These are phyloP conservation scores for Termitomyces sp. DNA, from an alignment of 768 basidiomycete species.

Conservation along the genomic window DNA sequence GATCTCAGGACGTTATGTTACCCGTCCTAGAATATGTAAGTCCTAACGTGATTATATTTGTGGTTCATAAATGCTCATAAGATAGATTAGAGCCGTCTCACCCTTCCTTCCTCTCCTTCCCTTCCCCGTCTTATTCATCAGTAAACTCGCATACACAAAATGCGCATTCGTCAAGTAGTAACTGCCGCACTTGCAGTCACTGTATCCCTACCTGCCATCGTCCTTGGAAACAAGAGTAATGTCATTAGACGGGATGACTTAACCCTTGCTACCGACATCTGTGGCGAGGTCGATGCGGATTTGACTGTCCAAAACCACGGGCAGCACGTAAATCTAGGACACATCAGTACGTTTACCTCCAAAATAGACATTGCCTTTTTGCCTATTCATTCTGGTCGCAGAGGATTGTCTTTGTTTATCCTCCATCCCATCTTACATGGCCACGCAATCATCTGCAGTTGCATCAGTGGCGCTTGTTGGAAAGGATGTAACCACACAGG, in stretches of 20 bases:
- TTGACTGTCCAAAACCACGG: constrained; percentile 24
- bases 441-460: constrained; percentile 24
- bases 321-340: constrained; percentile 22
- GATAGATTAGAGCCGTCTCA: background rate
- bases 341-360: constrained; percentile 20
- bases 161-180: background rate
- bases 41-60: background rate
- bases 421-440: constrained; percentile 27
- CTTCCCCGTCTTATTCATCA: background rate
- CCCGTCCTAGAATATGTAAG: background rate
- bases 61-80: background rate
- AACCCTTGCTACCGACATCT: constrained; percentile 25
- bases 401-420: constrained; percentile 42
- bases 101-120: background rate
- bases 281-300: constrained; percentile 29
- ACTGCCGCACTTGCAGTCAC: background rate
- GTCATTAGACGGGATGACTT: constrained; percentile 7
- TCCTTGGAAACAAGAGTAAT: constrained; percentile 4
- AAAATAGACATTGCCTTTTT: background rate
- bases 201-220: constrained; percentile 1
- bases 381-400: constrained; percentile 10
- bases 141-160: background rate
- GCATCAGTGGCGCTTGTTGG: constrained; percentile 27
- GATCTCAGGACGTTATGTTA: background rate
- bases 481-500: constrained; percentile 18